Evolutionary conservation across 495 filamentous ascomycete species (phyloP).

Genomic region (Aspergillus steynii): DNA sequence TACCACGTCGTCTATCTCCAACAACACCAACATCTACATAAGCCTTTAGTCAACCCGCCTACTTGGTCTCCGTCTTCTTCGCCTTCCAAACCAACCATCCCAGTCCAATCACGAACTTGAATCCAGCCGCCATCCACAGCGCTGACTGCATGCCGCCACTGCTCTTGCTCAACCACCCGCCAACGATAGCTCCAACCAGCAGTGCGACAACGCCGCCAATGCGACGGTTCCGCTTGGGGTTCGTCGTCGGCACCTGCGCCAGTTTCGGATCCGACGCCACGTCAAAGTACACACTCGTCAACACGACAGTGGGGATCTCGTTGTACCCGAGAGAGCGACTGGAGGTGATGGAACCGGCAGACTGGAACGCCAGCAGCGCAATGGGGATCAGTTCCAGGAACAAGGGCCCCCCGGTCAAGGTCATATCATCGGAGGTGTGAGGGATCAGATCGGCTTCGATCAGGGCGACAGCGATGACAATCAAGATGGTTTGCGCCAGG

Average conservation of each 20-base stretch:
- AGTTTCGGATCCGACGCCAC: conserved; percentile 61
- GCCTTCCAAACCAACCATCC: conserved; percentile 16
- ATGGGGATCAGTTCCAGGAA: conserved; percentile 57
- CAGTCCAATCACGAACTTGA: conserved; percentile 51
- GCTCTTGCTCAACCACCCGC: conserved; percentile 63
- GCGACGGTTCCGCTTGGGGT: conserved; percentile 65
- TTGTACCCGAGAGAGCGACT: conserved; percentile 62
- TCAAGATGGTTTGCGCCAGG: conserved; percentile 53
- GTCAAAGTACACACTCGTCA: conserved; percentile 72
- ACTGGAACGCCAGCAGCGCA: conserved; percentile 69
- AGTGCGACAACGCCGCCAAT: conserved; percentile 56
- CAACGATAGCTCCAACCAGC: conserved; percentile 60
- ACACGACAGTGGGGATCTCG: conserved; percentile 72
- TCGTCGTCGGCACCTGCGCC: conserved; percentile 43
- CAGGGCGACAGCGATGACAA: conserved; percentile 59
- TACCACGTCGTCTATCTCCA: not conserved
- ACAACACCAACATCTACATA: not conserved
- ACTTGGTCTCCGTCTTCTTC: conserved; percentile 10
- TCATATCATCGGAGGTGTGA: conserved; percentile 30
- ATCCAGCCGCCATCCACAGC: conserved; percentile 59
- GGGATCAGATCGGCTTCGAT: conserved; percentile 53
- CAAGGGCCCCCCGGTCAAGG: conserved; percentile 30
- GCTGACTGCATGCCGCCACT: conserved; percentile 53
- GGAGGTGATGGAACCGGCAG: conserved; percentile 67
- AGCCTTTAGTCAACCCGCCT: not conserved